A percentile compares a stretch with the other conserved stretches of the same genome.
phyloP scores from a whole-genome alignment of 2,329 filamentous ascomycete genomes.

The Fusarium heterosporum region DNA sequence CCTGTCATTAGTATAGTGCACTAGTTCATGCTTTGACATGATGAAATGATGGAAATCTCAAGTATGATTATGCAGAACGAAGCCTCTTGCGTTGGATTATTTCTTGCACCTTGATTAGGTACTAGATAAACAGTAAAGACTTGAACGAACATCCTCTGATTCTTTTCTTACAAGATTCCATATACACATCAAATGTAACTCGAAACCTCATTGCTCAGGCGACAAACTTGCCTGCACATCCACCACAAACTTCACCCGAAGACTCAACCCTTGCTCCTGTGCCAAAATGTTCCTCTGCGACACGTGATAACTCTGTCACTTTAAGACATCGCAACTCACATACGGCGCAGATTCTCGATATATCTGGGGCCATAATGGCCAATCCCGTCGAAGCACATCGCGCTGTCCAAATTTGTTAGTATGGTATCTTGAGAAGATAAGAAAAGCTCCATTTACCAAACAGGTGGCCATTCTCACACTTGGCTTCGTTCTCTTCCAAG shows the following conservation, averaged over 20 bases:
- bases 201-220: conserved; percentile 39
- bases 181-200: too few species aligned
- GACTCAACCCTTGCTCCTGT: conserved; percentile 47
- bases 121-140: too few species aligned
- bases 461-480: conserved; percentile 55
- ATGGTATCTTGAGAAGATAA: not conserved
- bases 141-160: too few species aligned
- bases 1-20: not conserved
- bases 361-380: conserved; percentile 65
- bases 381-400: conserved; percentile 66
- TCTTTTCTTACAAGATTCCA: too few species aligned
- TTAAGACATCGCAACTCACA: conserved; percentile 65
- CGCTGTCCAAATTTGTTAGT: conserved; percentile 50
- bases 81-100: too few species aligned
- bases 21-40: too few species aligned
- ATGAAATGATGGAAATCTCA: too few species aligned
- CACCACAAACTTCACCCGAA: conserved; percentile 53
- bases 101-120: too few species aligned
- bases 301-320: conserved; percentile 54
- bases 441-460: conserved; percentile 52
- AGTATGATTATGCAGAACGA: too few species aligned
- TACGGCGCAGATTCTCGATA: conserved; percentile 66
- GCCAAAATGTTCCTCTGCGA: conserved; percentile 50
- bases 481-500: conserved; percentile 51
- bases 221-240: conserved; percentile 58